Base-by-base conservation (phyloP, 371 early-diverging fungal genomes). In the Syncephalastrum sp. region DNA sequence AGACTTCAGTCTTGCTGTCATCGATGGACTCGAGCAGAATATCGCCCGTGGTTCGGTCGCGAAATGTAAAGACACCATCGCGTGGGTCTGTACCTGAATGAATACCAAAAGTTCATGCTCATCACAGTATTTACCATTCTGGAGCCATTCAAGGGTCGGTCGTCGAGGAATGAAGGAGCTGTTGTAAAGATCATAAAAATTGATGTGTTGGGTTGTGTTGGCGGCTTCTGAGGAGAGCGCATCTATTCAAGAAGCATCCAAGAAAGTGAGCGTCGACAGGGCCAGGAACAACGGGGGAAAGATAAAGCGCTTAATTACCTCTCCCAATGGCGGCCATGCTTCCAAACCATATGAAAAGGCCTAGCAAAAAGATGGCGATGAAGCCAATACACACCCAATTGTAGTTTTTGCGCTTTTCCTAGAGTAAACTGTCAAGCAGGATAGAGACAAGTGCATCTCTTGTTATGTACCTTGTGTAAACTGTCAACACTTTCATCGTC, bases 121-220 rank as follows among this genome's bases (percentile, higher is more conserved):
- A 27, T 24, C 19, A 27, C 49, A 42, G 12, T 52, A 16, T 15
- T 41, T 65, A 75, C 81, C 78, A 65, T 77, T 74, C 23, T 77
- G 69, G 42, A 77, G 76, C 85, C 85, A 84, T 0, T 66, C 75
- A 10, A 84, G 53, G 3, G 57, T 42, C 13, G 71, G 74, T 38
- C 61, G 52, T 58, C 63, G 70, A 17, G 79, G 77, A 7, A 59
- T 15, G 57, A 82, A 84, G 0, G 79, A 74, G n/a, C 47, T 19
- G 27, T 82, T 84, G 60, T 75, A 82, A 25, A 84, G 61, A 53
- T 84, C 83, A 29, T 79, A 70, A 29, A 84, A 70, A 47, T 75
- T 77, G 29, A 77, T 70, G 17, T 74, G 72, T 5, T 57, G 63
- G 27, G 46, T 50, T 41, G 53, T 45, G 2, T 15, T 44, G 3